Evolutionary conservation across 192 early-diverging fungal genomes (phyloP), one percentile per base, ranked within the genome.

Genomic region (Rhizoclosmatium globosum): DNA sequence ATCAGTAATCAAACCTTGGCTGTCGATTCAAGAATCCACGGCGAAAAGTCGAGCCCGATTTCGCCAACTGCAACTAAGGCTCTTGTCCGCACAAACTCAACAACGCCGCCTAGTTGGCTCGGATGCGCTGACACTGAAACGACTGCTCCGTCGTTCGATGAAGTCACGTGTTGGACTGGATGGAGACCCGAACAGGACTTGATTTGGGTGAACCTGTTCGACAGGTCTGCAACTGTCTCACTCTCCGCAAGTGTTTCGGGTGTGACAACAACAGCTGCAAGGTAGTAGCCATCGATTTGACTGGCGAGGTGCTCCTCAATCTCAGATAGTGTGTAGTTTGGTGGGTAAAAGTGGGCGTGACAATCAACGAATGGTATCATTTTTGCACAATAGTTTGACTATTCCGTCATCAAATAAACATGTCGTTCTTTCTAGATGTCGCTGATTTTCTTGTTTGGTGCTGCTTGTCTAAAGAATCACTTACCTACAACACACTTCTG

Each of bases 11-110:
- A n/a, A 21, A 53, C 45, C 19, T 58, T n/a, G 3, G 46, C 42
- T 9, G 70, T 39, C 4, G 38, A 41, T 15, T 68, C 31, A n/a
- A 83, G 45, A n/a, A 88, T 62, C 57, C 84, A 82, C 0, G 84
- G 87, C 0, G 84, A 82, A 68, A 86, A 88, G 72, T 88, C 87
- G 0, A 88, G 83, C 2, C 87, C 87, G 60, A 82, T 78, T 72
- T 88, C 87, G 46, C 87, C 87, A 19, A 85, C 67, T 7, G 76
- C 77, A 6, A 79, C 74, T 64, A 83, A 6, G 6, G n/a, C 38
- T 66, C 76, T 58, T 31, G 31, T 39, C 58, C 19, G 15, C 46
- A 86, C 77, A 23, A 82, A 48, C 23, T 3, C 31, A 6, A 74
- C 43, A 3, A 81, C 47, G 3, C 42, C 57, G 1, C 7, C 60